These are phyloP conservation scores for Neolentinus lepideus DNA, from an alignment of 1,284 basidiomycete species.

Conservation along the genomic window DNA sequence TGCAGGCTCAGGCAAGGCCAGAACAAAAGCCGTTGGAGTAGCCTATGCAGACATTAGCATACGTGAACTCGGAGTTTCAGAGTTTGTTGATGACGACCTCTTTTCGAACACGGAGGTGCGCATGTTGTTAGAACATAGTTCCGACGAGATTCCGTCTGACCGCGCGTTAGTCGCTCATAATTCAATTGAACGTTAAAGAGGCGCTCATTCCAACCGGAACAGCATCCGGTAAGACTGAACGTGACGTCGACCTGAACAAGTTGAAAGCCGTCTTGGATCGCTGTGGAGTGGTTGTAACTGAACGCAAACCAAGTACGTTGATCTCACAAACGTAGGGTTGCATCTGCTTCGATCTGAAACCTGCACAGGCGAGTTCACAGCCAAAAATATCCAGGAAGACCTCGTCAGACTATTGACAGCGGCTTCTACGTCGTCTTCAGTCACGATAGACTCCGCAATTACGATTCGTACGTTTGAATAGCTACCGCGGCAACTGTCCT, in stretches of 20 bases:
- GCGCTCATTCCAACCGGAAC: slow-evolving; percentile 73
- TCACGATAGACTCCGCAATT: slow-evolving; percentile 35
- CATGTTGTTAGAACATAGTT: neutral
- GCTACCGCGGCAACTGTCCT: neutral
- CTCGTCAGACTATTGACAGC: slow-evolving; percentile 68
- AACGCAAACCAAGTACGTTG: slow-evolving; percentile 73
- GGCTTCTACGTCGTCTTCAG: slow-evolving; percentile 26
- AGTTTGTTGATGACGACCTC: slow-evolving; percentile 93
- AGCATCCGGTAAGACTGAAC: slow-evolving; percentile 57
- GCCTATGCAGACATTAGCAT: slow-evolving; percentile 76
- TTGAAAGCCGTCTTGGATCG: slow-evolving; percentile 81
- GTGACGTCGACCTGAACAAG: slow-evolving; percentile 85
- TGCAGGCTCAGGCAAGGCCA: slow-evolving; percentile 33
- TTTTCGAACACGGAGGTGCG: slow-evolving; percentile 92
- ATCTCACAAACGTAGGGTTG: neutral
- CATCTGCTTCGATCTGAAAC: neutral
- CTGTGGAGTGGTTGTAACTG: slow-evolving; percentile 87
- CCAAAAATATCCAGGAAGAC: slow-evolving; percentile 82
- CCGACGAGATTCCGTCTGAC: slow-evolving; percentile 3
- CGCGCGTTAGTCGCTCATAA: slow-evolving; percentile 72
- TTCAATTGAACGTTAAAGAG: slow-evolving; percentile 96
- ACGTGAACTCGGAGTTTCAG: slow-evolving; percentile 70
- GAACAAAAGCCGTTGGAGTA: slow-evolving; percentile 57
- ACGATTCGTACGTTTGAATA: slow-evolving; percentile 39
- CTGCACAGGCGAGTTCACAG: slow-evolving; percentile 73